These are phyloP conservation scores for Lyophyllum decastes DNA, from an alignment of 768 basidiomycete species.

Conservation along the genomic window DNA sequence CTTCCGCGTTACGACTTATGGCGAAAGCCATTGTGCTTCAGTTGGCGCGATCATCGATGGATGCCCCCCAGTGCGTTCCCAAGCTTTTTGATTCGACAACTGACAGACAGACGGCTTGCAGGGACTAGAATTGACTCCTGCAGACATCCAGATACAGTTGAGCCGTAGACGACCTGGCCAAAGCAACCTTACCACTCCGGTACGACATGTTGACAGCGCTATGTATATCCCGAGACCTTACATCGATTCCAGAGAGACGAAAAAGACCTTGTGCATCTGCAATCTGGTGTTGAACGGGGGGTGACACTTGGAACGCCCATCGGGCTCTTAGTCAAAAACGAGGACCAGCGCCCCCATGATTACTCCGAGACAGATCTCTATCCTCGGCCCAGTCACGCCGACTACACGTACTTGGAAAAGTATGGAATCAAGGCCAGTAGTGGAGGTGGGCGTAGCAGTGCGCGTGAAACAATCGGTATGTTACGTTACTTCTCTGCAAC, in stretches of 20 bases:
- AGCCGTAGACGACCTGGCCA: constrained; percentile 93
- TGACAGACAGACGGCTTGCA: constrained; percentile 29
- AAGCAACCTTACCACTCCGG: constrained; percentile 95
- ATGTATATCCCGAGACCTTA: constrained; percentile 1
- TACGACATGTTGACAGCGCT: constrained; percentile 34
- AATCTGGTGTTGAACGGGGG: constrained; percentile 92
- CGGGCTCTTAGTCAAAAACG: constrained; percentile 93
- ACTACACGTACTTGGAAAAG: constrained; percentile 97
- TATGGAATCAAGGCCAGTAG: constrained; percentile 97
- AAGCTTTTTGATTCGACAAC: constrained; percentile 1
- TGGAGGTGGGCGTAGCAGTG: constrained; percentile 93
- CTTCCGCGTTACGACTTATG: constrained; percentile 96
- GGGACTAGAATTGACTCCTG: constrained; percentile 79
- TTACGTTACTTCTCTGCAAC: background rate
- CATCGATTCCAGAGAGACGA: constrained; percentile 73
- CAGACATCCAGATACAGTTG: constrained; percentile 90
- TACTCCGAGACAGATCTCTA: constrained; percentile 98
- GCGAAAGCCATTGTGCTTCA: constrained; percentile 95
- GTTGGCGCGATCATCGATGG: constrained; percentile 98
- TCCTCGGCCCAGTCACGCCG: constrained; percentile 96
- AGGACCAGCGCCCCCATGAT: constrained; percentile 97
- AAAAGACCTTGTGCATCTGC: constrained; percentile 90
- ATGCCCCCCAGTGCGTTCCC: constrained; percentile 80
- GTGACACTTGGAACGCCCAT: constrained; percentile 98
- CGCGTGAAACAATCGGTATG: constrained; percentile 93